Evolutionary conservation across 2,329 filamentous ascomycete genomes (phyloP).

Genomic region (Phymatotrichopsis omnivora): DNA sequence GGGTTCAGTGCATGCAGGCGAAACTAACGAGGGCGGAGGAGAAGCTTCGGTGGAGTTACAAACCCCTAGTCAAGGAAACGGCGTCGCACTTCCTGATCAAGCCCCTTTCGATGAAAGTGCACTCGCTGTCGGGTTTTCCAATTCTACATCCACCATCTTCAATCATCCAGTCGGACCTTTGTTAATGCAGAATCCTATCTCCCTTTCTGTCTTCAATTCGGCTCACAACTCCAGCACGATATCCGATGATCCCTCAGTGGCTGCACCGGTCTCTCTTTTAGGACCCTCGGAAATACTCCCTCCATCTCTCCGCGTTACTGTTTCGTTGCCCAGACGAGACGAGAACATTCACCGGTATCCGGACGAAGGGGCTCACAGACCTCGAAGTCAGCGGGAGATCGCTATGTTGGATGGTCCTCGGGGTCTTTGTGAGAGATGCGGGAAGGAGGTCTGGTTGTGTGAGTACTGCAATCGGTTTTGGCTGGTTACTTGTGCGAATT

Average conservation of each 20-base stretch:
- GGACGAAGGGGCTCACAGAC: not conserved
- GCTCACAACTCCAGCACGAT: not conserved
- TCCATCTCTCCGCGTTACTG: not conserved
- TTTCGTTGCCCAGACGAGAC: constrained; percentile 14
- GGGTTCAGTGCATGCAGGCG: too few relatives aligned
- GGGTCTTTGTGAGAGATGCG: constrained; percentile 25
- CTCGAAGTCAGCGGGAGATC: constrained; percentile 16
- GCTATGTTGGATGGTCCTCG: constrained; percentile 25
- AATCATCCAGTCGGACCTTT: not conserved
- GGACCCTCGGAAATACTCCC: too few relatives aligned
- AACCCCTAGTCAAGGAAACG: too few relatives aligned
- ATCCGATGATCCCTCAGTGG: not conserved
- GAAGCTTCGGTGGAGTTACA: too few relatives aligned
- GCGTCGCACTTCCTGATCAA: too few relatives aligned
- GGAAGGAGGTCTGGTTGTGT: constrained; percentile 24
- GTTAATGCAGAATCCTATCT: not conserved
- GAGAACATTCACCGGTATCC: constrained; percentile 16
- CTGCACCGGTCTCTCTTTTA: too few relatives aligned
- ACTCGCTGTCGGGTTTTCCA: too few relatives aligned
- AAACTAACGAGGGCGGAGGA: too few relatives aligned
- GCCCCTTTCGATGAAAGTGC: too few relatives aligned
- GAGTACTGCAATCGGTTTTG: constrained; percentile 25
- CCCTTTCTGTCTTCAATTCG: not conserved
- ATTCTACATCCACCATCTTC: not conserved
- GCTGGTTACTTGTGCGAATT: constrained; percentile 24